Evolutionary conservation across 2,329 filamentous ascomycete species (phyloP), one percentile per base, ranked within the genome.

Genomic region (Fusarium dimerum): DNA sequence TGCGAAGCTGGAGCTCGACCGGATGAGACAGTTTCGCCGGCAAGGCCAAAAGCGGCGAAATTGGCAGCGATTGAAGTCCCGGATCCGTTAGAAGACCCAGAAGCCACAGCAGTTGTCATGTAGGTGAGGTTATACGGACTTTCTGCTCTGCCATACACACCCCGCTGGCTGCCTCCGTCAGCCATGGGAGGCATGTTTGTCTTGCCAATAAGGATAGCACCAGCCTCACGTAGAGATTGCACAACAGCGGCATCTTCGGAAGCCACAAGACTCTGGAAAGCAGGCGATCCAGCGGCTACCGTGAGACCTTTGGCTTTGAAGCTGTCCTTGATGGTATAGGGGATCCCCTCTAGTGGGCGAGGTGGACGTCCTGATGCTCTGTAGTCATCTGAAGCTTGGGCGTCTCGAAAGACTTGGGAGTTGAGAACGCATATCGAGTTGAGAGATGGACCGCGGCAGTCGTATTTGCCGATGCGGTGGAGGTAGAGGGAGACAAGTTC

Each of bases 131-230:
- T 84, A 58, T 85, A 85, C 0, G 82, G 81, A 20, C 74, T 80
- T 59, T 83, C 80, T 0, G 82, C 78, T 3, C 81, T 72, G 0
- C 82, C 81, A 53, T 82, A 83, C 0, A 80, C 56, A 0, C 82
- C 82, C 8, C 82, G 71, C 52, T 83, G 80, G 74, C 82, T 82
- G 0, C 82, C 82, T 1, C 80, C 81, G 18, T 77, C 76, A 11
- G 81, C 82, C 79, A 84, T 83, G 0, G 82, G 77, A 0, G 70
- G 82, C 76, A 84, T 85, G 3, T 70, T 86, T 1, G 82, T 83
- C 42, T 77, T 75, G 0, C 82, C 83, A 7, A 71, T 52, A 1
- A 71, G 45, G 2, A 71, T 53, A 1, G 61, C 68, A 0, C 68
- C 68, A 1, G 61, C 68, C 1, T 73, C 68, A 5, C 75, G 71